Evolutionary conservation across 2,329 filamentous ascomycete species (phyloP).

Genomic region (Talaromyces piceae): DNA sequence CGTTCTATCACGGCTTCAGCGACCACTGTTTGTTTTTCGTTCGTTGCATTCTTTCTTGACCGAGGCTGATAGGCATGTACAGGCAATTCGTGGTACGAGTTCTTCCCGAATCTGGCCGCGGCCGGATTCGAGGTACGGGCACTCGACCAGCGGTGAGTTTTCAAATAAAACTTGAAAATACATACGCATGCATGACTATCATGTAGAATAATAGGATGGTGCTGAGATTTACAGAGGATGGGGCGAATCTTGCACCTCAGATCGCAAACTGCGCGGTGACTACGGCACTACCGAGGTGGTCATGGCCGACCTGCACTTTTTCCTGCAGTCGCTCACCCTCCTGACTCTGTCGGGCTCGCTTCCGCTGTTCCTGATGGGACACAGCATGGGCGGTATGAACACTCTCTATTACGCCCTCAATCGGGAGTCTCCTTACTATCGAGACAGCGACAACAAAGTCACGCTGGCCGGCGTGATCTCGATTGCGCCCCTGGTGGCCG

Average conservation of each 20-base stretch:
- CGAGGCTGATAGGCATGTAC: neutral
- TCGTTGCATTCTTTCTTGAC: neutral
- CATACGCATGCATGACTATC: neutral
- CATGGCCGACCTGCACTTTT: slow-evolving; percentile 68
- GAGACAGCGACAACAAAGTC: neutral
- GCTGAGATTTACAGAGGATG: slow-evolving; percentile 52
- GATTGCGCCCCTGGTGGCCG: slow-evolving; percentile 76
- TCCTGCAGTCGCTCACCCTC: slow-evolving; percentile 57
- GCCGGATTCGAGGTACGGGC: slow-evolving; percentile 67
- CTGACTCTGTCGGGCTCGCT: slow-evolving; percentile 24
- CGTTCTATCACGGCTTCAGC: slow-evolving; percentile 85
- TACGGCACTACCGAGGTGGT: slow-evolving; percentile 68
- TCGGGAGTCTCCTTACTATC: slow-evolving; percentile 20
- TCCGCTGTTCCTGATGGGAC: slow-evolving; percentile 72
- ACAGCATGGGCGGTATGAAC: slow-evolving; percentile 85
- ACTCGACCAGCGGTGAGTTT: slow-evolving; percentile 63
- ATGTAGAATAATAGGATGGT: too few species aligned
- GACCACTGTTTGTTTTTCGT: slow-evolving; percentile 54
- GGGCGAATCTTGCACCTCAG: slow-evolving; percentile 61
- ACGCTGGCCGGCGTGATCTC: slow-evolving; percentile 48
- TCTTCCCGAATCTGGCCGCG: slow-evolving; percentile 64
- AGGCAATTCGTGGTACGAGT: slow-evolving; percentile 64
- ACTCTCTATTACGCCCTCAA: slow-evolving; percentile 53
- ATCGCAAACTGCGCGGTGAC: slow-evolving; percentile 56
- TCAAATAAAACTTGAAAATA: neutral